Base-by-base conservation (phyloP, 108 stramenopile species). In the Cyclostephanos tholiformis region DNA sequence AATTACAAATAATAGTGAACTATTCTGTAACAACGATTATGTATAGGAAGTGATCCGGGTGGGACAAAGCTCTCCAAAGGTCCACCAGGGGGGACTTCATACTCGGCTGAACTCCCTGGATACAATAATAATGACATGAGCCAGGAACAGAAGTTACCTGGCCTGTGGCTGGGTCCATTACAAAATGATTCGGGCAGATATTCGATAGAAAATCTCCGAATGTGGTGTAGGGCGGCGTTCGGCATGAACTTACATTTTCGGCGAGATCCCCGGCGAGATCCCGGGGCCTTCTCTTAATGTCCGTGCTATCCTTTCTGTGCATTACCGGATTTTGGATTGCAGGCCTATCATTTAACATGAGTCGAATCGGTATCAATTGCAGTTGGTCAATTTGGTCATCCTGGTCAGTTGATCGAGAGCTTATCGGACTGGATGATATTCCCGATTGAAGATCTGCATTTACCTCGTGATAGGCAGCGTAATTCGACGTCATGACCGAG, bases 11-110 rank as follows among this genome's bases (percentile, higher is more conserved):
- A 7, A 17, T 52, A 20, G 9, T 29, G 8, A 55, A 8, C 30
- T 44, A 78, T 19, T 52, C 29, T 51, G 61, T 64, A 39, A 68
- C 64, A 69, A 79, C 72, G 22, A 69, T 48, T 38, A 79, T 53
- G 26, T 95, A 91, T 69, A 92, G 74, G 71, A 92, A 95, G 44
- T 86, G 84, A 70, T 95, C 93, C 14, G 93, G 91, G 67, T 90
- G 87, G 56, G 84, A 84, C 11, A 95, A 65, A 2, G 63, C 53
- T 57, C 71, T 67, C 93, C 93, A 95, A 12, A 95, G 65, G 43
- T 91, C 84, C 0, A 86, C 19, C 9, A 95, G 48, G 9, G 73
- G 48, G 19, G 72, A 76, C 0, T 78, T 58, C 43, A 95, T 60
- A 22, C 87, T 76, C 0, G 87, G 86, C 56, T 81, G 72, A 22